Evolutionary conservation across 176 grass and related monocot species (phyloP).

Genomic region (Paspalum notatum): DNA sequence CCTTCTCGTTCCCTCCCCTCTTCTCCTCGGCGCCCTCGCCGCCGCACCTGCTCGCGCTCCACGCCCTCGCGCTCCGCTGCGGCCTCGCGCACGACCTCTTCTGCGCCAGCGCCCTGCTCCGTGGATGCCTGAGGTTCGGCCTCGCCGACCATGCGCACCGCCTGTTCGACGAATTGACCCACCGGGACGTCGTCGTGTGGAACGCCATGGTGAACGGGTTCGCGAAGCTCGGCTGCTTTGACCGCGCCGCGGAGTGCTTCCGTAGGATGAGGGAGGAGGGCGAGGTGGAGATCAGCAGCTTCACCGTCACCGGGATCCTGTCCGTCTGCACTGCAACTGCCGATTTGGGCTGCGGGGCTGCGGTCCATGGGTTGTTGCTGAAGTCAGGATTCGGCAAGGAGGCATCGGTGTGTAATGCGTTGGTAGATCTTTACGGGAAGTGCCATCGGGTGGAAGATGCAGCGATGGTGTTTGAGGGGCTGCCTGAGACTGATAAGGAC

Average conservation of each 20-base stretch:
- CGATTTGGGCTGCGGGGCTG: constrained; percentile 36
- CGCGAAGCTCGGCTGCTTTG: constrained; percentile 55
- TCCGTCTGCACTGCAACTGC: constrained; percentile 54
- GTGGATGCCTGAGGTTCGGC: constrained; percentile 37
- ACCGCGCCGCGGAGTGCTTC: constrained; percentile 51
- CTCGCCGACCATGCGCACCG: constrained; percentile 52
- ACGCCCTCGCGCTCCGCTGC: constrained; percentile 44
- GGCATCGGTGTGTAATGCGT: constrained; percentile 45
- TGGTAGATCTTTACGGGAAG: constrained; percentile 74
- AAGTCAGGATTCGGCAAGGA: constrained; percentile 48
- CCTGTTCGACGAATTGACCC: constrained; percentile 60
- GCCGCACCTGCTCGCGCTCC: constrained; percentile 44
- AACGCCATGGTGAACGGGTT: constrained; percentile 70
- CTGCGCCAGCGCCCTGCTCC: constrained; percentile 61
- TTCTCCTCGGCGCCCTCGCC: constrained; percentile 20
- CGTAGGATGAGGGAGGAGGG: constrained; percentile 48
- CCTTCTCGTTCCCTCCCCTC: constrained; percentile 50
- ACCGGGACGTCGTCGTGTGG: constrained; percentile 59
- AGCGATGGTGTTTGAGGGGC: constrained; percentile 53
- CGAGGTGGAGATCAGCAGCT: constrained; percentile 46
- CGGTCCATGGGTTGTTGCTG: constrained; percentile 51
- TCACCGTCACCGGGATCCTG: constrained; percentile 59
- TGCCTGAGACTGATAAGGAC: constrained; percentile 50
- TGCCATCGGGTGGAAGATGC: constrained; percentile 50
- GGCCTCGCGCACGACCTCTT: constrained; percentile 50